These are phyloP conservation scores for Aegilops umbellulata DNA, from an alignment of 176 grass and related monocot genomes.

Conservation along the genomic window DNA sequence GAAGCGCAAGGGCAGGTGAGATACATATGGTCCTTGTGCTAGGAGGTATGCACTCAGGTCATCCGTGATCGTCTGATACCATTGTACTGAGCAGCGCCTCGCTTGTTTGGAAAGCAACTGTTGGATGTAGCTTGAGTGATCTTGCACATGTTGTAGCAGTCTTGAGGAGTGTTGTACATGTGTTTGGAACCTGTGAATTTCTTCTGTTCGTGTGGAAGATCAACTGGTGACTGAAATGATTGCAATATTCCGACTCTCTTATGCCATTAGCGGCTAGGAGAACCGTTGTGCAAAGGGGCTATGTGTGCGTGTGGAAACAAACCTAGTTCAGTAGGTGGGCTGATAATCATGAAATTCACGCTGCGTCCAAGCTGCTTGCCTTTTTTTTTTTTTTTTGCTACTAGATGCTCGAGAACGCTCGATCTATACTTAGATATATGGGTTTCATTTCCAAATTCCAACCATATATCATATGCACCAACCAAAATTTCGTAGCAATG, in stretches of 20 bases:
- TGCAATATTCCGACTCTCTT: not conserved
- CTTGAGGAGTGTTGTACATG: not conserved
- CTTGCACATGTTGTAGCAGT: conserved; percentile 35
- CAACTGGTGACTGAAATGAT: not conserved
- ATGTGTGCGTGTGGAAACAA: not conserved
- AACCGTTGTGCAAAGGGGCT: too few species aligned
- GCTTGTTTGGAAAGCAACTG: not conserved
- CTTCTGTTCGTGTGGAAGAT: not conserved
- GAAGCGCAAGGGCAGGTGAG: conserved; percentile 79
- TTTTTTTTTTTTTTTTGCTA: too few species aligned
- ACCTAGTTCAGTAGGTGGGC: not conserved
- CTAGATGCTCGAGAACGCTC: too few species aligned
- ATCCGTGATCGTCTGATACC: not conserved
- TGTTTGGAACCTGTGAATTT: not conserved
- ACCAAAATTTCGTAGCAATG: too few species aligned
- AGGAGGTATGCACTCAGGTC: not conserved
- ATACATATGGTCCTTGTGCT: not conserved
- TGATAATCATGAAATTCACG: too few species aligned
- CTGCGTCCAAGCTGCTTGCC: too few species aligned
- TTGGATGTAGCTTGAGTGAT: conserved; percentile 37
- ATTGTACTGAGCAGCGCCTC: not conserved
- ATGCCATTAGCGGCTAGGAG: not conserved
- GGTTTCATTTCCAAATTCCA: too few species aligned
- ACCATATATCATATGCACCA: too few species aligned
- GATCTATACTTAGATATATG: too few species aligned